A percentile compares a stretch with the other conserved stretches of the same genome.
These are phyloP conservation scores for Leptodermis oblonga DNA, from an alignment of 257 asterid species.

Conservation along the genomic window DNA sequence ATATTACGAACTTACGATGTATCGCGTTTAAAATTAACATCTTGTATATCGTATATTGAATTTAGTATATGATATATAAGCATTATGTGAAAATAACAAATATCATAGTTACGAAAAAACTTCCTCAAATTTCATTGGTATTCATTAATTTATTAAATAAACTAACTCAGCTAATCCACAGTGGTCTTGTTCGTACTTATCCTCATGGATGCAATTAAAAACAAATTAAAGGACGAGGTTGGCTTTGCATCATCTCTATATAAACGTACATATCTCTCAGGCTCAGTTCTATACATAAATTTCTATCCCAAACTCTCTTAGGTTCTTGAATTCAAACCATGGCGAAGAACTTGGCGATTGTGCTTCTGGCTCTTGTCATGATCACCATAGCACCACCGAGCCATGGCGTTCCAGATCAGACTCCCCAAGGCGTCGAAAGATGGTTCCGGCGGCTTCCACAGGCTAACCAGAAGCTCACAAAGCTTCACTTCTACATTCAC, in stretches of 20 bases:
- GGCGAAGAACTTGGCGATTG: not conserved
- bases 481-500: constrained; percentile 9
- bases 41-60: too few species aligned
- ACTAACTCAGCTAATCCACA: too few species aligned
- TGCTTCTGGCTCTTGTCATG: not conserved
- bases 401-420: not conserved
- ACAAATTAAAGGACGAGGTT: too few species aligned
- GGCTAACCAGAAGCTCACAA: not conserved
- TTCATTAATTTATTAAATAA: too few species aligned
- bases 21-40: too few species aligned
- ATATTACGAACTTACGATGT: too few species aligned
- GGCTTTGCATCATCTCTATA: not conserved
- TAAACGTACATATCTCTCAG: not conserved
- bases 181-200: too few species aligned
- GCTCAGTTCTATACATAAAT: not conserved
- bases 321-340: not conserved
- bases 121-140: too few species aligned
- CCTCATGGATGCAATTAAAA: too few species aligned
- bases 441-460: not conserved
- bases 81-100: too few species aligned
- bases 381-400: not conserved
- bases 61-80: too few species aligned
- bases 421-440: not conserved
- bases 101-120: too few species aligned
- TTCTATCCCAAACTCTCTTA: not conserved